Evolutionary conservation across 2,329 filamentous ascomycete species (phyloP).

Genomic region (Aspergillus oerlinghausenensis): DNA sequence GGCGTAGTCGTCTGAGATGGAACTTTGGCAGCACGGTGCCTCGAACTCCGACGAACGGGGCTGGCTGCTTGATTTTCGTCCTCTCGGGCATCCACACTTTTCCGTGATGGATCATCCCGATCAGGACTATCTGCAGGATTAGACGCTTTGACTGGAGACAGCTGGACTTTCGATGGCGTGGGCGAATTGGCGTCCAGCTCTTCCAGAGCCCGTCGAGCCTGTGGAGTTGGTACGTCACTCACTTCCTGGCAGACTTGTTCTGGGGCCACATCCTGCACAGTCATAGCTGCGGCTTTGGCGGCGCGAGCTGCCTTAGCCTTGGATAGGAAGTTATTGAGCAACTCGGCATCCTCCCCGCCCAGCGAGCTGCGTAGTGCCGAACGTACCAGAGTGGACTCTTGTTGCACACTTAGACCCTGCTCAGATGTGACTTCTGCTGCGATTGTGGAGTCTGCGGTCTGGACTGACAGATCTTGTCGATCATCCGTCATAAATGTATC

Average conservation of each 20-base stretch:
- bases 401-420: constrained; percentile 25
- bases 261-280: constrained; percentile 15
- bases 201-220: constrained; percentile 32
- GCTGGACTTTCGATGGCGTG: constrained; percentile 28
- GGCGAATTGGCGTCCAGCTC: constrained; percentile 37
- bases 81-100: constrained; percentile 8
- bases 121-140: constrained; percentile 14
- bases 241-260: constrained; percentile 9
- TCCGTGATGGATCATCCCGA: constrained; percentile 9
- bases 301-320: constrained; percentile 39
- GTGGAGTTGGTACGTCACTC: constrained; percentile 25
- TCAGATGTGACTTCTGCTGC: constrained; percentile 14
- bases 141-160: constrained; percentile 26
- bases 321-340: constrained; percentile 40
- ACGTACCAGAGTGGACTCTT: constrained; percentile 31
- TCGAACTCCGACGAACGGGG: constrained; percentile 35
- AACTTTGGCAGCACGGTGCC: constrained; percentile 23
- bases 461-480: constrained; percentile 3
- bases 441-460: constrained; percentile 1
- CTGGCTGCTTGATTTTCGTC: constrained; percentile 19
- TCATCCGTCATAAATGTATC: constrained; percentile 11
- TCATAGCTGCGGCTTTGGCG: constrained; percentile 27
- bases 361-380: constrained; percentile 35
- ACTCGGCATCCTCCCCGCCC: constrained; percentile 35
- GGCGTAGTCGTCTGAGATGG: constrained; percentile 19